A percentile compares a stretch with the other conserved stretches of the same genome.
Conservation (phyloP, 805 yeast species). For the Candida gorgasii region DNA sequence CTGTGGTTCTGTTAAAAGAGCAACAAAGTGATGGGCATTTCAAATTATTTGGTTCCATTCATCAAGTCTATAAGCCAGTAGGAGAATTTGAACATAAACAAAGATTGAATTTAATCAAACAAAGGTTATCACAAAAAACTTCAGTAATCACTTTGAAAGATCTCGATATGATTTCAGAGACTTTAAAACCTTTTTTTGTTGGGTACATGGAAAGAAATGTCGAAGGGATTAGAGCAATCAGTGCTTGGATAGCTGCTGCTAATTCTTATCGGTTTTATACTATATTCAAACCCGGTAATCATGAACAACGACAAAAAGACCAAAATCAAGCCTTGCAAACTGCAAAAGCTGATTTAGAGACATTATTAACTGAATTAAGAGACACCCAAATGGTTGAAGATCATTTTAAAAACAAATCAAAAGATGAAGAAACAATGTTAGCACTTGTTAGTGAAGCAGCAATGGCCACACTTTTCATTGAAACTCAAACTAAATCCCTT, state of each 20-base stretch:
- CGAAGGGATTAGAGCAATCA: conserved; percentile 18
- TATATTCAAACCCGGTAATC: conserved; percentile 10
- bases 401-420: conserved; percentile 12
- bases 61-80: conserved; percentile 30
- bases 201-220: conserved; percentile 19
- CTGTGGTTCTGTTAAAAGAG: conserved; percentile 7
- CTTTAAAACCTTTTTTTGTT: conserved; percentile 20
- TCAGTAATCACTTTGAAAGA: conserved; percentile 20
- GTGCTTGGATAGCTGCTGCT: conserved; percentile 30
- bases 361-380: conserved; percentile 10
- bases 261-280: conserved; percentile 28
- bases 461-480: conserved; percentile 15
- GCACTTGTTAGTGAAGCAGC: conserved; percentile 27
- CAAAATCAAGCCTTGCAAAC: conserved; percentile 16
- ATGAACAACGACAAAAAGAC: conserved; percentile 18
- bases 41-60: conserved; percentile 26
- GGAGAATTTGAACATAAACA: conserved; percentile 27
- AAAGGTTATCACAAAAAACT: conserved; percentile 18
- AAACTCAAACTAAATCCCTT: conserved; percentile 6
- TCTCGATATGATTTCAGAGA: conserved; percentile 25
- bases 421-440: conserved; percentile 26
- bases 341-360: conserved; percentile 14
- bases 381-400: conserved; percentile 12
- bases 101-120: conserved; percentile 20
- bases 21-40: conserved; percentile 16